These are phyloP conservation scores for Fagopyrum homotropicum DNA, from an alignment of 148 eudicot species.

Conservation along the genomic window DNA sequence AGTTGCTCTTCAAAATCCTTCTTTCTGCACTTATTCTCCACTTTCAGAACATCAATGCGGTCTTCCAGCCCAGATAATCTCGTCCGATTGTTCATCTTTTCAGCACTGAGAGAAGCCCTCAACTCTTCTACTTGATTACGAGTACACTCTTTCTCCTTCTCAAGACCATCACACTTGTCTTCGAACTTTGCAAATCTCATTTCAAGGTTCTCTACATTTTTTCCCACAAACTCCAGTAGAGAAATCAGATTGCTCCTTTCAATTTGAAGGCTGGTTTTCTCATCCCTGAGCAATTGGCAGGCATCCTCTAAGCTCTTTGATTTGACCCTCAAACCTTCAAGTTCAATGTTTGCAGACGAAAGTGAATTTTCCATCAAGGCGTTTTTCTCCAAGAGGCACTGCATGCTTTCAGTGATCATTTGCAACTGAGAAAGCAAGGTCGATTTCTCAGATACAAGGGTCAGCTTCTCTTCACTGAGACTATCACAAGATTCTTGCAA, in stretches of 20 bases:
- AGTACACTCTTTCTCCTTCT: conserved; percentile 62
- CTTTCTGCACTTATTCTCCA: conserved; percentile 57
- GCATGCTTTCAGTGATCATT: conserved; percentile 57
- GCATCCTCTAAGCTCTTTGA: conserved; percentile 74
- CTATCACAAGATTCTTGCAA: conserved; percentile 42
- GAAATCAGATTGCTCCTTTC: conserved; percentile 51
- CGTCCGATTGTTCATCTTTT: conserved; percentile 49
- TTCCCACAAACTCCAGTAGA: conserved; percentile 64
- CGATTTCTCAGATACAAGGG: conserved; percentile 63
- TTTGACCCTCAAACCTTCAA: conserved; percentile 76
- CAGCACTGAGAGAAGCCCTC: conserved; percentile 46
- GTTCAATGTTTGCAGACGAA: conserved; percentile 55
- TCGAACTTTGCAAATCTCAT: conserved; percentile 57
- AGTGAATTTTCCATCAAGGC: conserved; percentile 62
- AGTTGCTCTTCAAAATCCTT: conserved; percentile 81
- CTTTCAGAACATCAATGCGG: conserved; percentile 46
- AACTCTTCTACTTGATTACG: conserved; percentile 52
- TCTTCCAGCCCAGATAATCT: conserved; percentile 61
- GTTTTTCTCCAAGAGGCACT: conserved; percentile 66
- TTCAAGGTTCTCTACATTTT: conserved; percentile 58
- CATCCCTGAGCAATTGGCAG: conserved; percentile 52
- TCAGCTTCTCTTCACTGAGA: conserved; percentile 55
- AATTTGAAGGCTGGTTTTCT: conserved; percentile 51
- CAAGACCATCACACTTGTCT: conserved; percentile 47
- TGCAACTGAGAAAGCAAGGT: conserved; percentile 71